A percentile compares a stretch with the other conserved stretches of the same genome.
Evolutionary conservation across 305 asterid genomes (phyloP).

Genomic region (Rubia balearica): DNA sequence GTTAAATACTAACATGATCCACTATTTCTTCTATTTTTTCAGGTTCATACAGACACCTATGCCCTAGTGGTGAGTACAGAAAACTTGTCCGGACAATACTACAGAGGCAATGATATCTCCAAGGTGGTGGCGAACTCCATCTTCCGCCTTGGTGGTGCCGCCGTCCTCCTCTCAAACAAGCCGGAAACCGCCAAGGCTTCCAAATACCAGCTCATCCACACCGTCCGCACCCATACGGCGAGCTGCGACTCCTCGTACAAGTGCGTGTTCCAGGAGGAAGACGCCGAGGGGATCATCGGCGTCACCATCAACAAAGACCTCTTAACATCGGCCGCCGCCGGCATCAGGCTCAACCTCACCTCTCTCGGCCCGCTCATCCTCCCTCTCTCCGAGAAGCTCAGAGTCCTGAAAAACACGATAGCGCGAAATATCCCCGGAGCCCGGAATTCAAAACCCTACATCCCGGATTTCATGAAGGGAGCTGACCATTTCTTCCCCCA

Average conservation of each 20-base stretch:
- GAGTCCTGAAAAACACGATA: slow-evolving; percentile 35
- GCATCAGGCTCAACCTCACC: slow-evolving; percentile 54
- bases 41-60: background rate
- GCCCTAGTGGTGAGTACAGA: slow-evolving; percentile 14
- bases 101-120: slow-evolving; percentile 7
- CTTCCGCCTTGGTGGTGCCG: slow-evolving; percentile 13
- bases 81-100: background rate
- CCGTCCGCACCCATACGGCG: slow-evolving; percentile 14
- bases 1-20: too few relatives aligned
- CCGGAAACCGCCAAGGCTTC: background rate
- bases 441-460: slow-evolving; percentile 28
- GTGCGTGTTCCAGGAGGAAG: slow-evolving; percentile 8
- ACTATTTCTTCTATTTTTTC: too few relatives aligned
- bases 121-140: background rate
- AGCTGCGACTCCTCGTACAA: background rate
- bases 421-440: slow-evolving; percentile 38
- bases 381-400: slow-evolving; percentile 54
- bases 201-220: slow-evolving; percentile 11
- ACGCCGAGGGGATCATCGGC: background rate
- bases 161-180: slow-evolving; percentile 7
- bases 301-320: slow-evolving; percentile 5
- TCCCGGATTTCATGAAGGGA: slow-evolving; percentile 41
- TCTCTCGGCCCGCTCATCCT: slow-evolving; percentile 61
- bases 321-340: slow-evolving; percentile 14
- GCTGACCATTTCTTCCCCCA: slow-evolving; percentile 49